phyloP scores from a whole-genome alignment of 2,329 filamentous ascomycete genomes.

The Neonectria ditissima region DNA sequence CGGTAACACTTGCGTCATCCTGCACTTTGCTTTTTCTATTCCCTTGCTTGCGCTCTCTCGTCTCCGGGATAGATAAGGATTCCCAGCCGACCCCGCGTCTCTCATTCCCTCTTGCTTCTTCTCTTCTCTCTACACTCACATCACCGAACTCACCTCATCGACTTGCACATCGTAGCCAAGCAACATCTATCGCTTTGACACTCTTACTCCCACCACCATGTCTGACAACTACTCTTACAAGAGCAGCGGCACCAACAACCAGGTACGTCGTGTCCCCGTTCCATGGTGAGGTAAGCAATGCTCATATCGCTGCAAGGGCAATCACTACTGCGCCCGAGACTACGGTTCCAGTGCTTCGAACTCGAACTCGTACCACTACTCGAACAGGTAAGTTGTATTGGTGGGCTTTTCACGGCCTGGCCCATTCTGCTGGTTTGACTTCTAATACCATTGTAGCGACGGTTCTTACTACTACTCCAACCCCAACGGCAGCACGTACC shows the following conservation, averaged over 20 bases:
- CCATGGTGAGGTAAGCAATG: background rate
- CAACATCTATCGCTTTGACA: background rate
- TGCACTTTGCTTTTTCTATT: background rate
- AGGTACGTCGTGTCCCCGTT: conserved; percentile 56
- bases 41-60: background rate
- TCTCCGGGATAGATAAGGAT: background rate
- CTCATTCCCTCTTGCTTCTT: background rate
- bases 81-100: background rate
- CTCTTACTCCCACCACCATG: conserved; percentile 21
- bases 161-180: background rate
- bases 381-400: conserved; percentile 63
- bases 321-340: conserved; percentile 75
- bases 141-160: background rate
- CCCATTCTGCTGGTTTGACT: background rate
- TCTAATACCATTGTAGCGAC: conserved; percentile 53
- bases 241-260: conserved; percentile 70
- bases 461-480: conserved; percentile 82
- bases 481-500: conserved; percentile 74
- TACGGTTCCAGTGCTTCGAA: conserved; percentile 68
- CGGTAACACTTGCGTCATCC: background rate
- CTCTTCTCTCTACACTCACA: background rate
- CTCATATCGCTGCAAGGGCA: conserved; percentile 63
- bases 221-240: conserved; percentile 55
- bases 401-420: background rate
- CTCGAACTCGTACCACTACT: conserved; percentile 75